Percentiles rank a stretch among this genome's conserved stretches.
Evolutionary conservation across 2,329 filamentous ascomycete genomes (phyloP).

Genomic region (Elsinoe batatas): DNA sequence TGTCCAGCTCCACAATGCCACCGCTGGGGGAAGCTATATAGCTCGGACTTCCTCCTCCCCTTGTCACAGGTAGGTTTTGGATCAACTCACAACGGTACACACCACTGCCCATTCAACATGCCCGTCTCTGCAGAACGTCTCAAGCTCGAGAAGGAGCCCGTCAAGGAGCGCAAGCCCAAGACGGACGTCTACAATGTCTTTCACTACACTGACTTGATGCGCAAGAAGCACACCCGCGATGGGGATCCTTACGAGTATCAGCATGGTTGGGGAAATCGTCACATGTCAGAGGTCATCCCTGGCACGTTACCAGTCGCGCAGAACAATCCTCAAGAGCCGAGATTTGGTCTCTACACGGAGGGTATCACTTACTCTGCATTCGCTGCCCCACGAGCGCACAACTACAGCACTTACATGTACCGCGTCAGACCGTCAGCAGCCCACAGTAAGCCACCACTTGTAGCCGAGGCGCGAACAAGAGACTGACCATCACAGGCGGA

Average conservation of each 20-base stretch:
- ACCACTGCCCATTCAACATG: slow-evolving; percentile 7
- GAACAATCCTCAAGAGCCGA: slow-evolving; percentile 34
- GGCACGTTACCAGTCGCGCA: slow-evolving; percentile 34
- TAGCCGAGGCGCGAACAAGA: slow-evolving; percentile 7
- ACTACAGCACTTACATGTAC: slow-evolving; percentile 38
- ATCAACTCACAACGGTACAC: not conserved
- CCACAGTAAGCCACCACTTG: slow-evolving; percentile 28
- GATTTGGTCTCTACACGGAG: slow-evolving; percentile 38
- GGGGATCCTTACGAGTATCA: slow-evolving; percentile 32
- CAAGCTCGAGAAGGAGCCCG: slow-evolving; percentile 8
- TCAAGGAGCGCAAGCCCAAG: slow-evolving; percentile 24
- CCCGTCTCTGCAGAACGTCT: slow-evolving; percentile 5
- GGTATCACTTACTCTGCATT: slow-evolving; percentile 38
- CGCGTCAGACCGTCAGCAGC: slow-evolving; percentile 35
- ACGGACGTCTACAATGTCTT: slow-evolving; percentile 30
- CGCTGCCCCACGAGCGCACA: slow-evolving; percentile 32
- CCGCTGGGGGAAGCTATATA: slow-evolving; percentile 3
- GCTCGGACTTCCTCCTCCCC: not conserved
- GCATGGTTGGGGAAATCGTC: slow-evolving; percentile 31
- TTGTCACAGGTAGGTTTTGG: not conserved
- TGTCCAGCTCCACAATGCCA: slow-evolving; percentile 7
- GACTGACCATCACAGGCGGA: slow-evolving; percentile 11
- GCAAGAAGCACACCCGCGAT: slow-evolving; percentile 29
- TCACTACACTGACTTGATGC: slow-evolving; percentile 30
- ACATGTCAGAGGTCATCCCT: slow-evolving; percentile 34